A percentile compares a stretch with the other conserved stretches of the same genome.
Evolutionary conservation across 140 eudicot genomes (phyloP).

Genomic region (Anethum foeniculum): DNA sequence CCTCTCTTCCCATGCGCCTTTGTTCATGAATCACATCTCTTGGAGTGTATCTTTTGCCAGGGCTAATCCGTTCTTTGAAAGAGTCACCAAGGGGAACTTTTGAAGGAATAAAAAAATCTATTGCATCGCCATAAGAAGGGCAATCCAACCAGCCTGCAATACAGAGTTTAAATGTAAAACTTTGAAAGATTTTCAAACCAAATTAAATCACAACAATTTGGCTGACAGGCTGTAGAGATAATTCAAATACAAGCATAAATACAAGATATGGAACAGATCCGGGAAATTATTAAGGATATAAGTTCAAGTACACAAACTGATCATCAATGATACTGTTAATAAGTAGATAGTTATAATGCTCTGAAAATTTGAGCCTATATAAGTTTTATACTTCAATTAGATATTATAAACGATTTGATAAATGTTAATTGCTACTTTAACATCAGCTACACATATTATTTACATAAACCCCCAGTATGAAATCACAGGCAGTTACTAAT

Average conservation of each 20-base stretch:
- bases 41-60: slow-evolving; percentile 48
- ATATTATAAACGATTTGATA: background rate
- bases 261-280: background rate
- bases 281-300: background rate
- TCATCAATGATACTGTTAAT: background rate
- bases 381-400: background rate
- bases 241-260: no score
- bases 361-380: background rate
- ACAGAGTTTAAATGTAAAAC: background rate
- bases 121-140: slow-evolving; percentile 45
- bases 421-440: background rate
- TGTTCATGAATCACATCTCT: slow-evolving; percentile 46
- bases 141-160: slow-evolving; percentile 66
- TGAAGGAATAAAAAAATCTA: slow-evolving; percentile 44
- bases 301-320: background rate
- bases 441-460: background rate
- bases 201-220: background rate
- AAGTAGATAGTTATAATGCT: background rate
- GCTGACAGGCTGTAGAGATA: background rate
- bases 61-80: slow-evolving; percentile 34
- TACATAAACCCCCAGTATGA: background rate
- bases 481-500: background rate
- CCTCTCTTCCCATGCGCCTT: slow-evolving; percentile 43
- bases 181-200: background rate
- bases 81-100: slow-evolving; percentile 70